A percentile compares a stretch with the other conserved stretches of the same genome.
These are phyloP conservation scores for Wakefieldia striispora DNA, from an alignment of 768 basidiomycete species.

Conservation along the genomic window DNA sequence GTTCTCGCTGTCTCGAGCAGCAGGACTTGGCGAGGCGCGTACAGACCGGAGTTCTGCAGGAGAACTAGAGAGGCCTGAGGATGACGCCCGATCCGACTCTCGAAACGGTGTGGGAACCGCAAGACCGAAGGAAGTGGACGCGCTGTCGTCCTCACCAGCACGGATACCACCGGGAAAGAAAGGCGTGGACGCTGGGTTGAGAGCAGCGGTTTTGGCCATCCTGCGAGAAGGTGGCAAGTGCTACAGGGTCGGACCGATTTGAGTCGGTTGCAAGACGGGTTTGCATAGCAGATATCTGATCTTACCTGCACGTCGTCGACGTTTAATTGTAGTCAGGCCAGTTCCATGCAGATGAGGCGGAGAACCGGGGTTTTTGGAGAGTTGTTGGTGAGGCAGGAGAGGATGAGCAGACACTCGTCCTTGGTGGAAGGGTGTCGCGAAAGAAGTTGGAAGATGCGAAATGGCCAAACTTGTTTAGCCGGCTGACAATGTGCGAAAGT, in stretches of 20 bases:
- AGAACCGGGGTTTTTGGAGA: background rate
- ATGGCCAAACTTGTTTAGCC: conserved; percentile 15
- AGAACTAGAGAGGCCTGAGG: conserved; percentile 57
- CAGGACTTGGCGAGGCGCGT: conserved; percentile 68
- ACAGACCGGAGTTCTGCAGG: conserved; percentile 66
- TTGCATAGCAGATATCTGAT: conserved; percentile 3
- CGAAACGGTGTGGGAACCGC: conserved; percentile 43
- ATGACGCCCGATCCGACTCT: conserved; percentile 44
- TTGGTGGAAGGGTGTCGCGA: conserved; percentile 4
- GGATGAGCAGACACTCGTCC: conserved; percentile 7
- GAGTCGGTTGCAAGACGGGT: conserved; percentile 2
- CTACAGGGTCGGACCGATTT: background rate
- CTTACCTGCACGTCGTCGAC: conserved; percentile 25
- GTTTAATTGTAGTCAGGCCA: conserved; percentile 18
- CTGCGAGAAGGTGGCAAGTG: conserved; percentile 19
- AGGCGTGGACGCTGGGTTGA: conserved; percentile 81
- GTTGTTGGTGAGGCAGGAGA: background rate
- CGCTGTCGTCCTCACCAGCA: conserved; percentile 46
- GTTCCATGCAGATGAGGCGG: conserved; percentile 28
- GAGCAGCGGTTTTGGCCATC: conserved; percentile 74
- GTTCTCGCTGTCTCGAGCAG: conserved; percentile 32
- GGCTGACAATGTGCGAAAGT: conserved; percentile 27
- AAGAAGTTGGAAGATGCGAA: too few relatives aligned
- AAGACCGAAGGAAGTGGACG: conserved; percentile 41
- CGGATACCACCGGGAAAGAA: conserved; percentile 74